Evolutionary conservation across 73 alveolate genomes (phyloP), one percentile per base, ranked within the genome.

Genomic region (Halteria grandinella): DNA sequence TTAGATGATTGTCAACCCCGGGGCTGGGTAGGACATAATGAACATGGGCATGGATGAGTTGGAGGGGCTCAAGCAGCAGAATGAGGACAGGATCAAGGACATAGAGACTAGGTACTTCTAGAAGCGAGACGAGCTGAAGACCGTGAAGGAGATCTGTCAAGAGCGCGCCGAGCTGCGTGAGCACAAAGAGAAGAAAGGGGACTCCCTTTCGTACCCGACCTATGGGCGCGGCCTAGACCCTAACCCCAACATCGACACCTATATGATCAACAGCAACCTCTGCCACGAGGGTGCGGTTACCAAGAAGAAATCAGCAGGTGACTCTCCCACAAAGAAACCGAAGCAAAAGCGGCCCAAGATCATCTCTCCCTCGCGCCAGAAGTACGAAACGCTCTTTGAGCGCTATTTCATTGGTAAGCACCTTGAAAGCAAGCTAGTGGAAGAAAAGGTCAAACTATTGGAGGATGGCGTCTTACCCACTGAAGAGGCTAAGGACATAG

Each of bases 171-270:
- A 62, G 14, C 12, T 41, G 28, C 59, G 81, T 45, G 53, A 62
- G n/a, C 7, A 44, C 10, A 62, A 77, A 31, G 81, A 62, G 55
- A 63, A 77, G 37, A 58, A 69, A 27, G 76, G 43, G 11, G 81
- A 50, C 29, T 45, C 74, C 14, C 31, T 77, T 15, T 34, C 59
- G 20, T 77, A 77, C 31, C 88, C 88, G 17, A 39, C 88, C 0
- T 77, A 77, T 44, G 88, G 88, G 21, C 59, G 88, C 14, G 80
- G 80, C 1, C 44, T 62, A 5, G 88, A 77, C 63, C 88, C 88
- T n/a, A 64, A 62, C 10, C 79, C 79, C 10, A 44, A 77, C 18
- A 77, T 77, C 15, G 71, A 77, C 63, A 77, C 88, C 21, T 77
- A 62, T 41, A 77, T 77, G 88, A 70, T 77, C 14, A 77, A 77